Conservation (phyloP, 331 rosid genomes). For the Malus hybrid region DNA sequence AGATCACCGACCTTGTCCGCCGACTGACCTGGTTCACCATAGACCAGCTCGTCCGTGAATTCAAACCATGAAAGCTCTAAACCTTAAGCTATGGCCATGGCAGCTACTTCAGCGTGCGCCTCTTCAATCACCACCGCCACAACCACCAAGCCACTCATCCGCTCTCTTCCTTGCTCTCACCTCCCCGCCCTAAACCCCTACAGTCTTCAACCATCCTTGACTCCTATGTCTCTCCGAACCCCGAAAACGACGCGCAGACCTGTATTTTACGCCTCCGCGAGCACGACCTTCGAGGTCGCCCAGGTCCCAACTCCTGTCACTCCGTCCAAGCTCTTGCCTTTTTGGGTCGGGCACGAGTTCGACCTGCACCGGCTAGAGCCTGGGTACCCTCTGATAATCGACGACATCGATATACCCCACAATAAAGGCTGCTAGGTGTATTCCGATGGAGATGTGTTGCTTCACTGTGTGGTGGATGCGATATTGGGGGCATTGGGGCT, state of each 20-base stretch:
- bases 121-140: constrained; percentile 1
- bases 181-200: neutral
- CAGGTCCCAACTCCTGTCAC: constrained; percentile 23
- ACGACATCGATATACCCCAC: constrained; percentile 85
- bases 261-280: constrained; percentile 11
- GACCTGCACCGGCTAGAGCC: constrained; percentile 93
- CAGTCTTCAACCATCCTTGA: neutral
- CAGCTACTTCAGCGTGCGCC: constrained; percentile 15
- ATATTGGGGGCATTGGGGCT: constrained; percentile 94
- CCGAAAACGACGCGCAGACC: neutral
- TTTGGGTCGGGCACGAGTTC: constrained; percentile 88
- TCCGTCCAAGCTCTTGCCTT: constrained; percentile 61
- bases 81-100: constrained; percentile 24
- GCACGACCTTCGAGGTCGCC: constrained; percentile 22
- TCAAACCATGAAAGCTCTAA: constrained; percentile 21
- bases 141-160: constrained; percentile 4
- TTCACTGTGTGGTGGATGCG: constrained; percentile 96
- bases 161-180: constrained; percentile 6
- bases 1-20: constrained; percentile 56
- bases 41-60: constrained; percentile 51
- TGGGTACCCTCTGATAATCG: constrained; percentile 91
- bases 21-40: constrained; percentile 50
- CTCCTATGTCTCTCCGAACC: constrained; percentile 5
- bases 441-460: constrained; percentile 97
- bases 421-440: constrained; percentile 96